phyloP scores from a whole-genome alignment of 2,329 filamentous ascomycete genomes.

The Penicillium sp. region DNA sequence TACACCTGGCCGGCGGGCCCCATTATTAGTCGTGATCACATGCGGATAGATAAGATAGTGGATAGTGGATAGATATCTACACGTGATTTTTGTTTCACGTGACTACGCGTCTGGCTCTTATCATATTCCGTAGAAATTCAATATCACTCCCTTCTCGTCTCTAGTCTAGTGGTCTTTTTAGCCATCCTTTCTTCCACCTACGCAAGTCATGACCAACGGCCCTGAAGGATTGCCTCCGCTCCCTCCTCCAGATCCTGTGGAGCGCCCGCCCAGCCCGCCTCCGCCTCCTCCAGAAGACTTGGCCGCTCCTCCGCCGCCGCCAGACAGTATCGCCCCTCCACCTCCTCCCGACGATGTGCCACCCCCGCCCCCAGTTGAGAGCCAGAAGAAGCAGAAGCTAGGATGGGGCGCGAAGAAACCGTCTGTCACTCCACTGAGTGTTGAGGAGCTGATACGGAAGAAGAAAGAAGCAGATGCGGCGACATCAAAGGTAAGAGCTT shows the following conservation, averaged over 20 bases:
- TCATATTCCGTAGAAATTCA: conserved; percentile 25
- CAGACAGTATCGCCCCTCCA: conserved; percentile 32
- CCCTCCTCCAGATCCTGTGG: conserved; percentile 32
- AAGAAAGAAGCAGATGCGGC: conserved; percentile 80
- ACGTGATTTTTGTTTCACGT: conserved; percentile 10
- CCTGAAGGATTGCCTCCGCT: conserved; percentile 20
- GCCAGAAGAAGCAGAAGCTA: conserved; percentile 46
- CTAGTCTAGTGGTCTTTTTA: not conserved
- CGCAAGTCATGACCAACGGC: conserved; percentile 23
- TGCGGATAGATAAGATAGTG: not conserved
- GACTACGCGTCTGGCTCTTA: conserved; percentile 15
- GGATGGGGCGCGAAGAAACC: conserved; percentile 44
- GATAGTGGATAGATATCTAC: not conserved
- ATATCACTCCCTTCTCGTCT: conserved; percentile 15
- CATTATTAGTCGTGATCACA: not conserved
- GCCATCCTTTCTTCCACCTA: not conserved
- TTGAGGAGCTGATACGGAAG: conserved; percentile 75
- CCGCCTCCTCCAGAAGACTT: conserved; percentile 34
- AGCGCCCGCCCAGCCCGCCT: conserved; percentile 35
- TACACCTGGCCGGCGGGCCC: not conserved
- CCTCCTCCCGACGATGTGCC: conserved; percentile 37
- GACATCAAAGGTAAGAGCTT: conserved; percentile 58
- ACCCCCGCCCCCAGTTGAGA: conserved; percentile 35
- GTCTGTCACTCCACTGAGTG: conserved; percentile 54
- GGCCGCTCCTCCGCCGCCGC: conserved; percentile 37